phyloP scores from a whole-genome alignment of 2,329 filamentous ascomycete genomes.

The Proliferodiscus dingleyae region DNA sequence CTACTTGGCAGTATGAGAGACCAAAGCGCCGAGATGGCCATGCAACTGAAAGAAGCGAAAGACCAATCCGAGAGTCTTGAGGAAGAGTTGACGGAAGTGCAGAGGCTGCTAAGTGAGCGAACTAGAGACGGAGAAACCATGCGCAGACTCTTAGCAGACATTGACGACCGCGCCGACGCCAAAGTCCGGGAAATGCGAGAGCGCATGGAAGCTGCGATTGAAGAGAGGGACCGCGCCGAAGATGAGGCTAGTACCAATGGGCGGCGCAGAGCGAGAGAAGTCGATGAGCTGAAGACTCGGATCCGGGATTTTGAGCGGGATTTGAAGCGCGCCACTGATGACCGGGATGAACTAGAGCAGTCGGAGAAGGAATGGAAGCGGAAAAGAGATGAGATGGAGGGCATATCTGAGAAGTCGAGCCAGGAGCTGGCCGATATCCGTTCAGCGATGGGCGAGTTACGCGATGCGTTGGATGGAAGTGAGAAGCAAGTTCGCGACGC shows the following conservation, averaged over 20 bases:
- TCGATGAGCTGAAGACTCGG: slow-evolving; percentile 77
- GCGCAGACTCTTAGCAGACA: slow-evolving; percentile 80
- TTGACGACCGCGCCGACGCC: slow-evolving; percentile 74
- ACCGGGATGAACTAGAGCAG: slow-evolving; percentile 72
- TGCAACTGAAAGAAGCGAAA: slow-evolving; percentile 86
- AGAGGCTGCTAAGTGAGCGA: slow-evolving; percentile 79
- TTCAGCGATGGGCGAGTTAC: slow-evolving; percentile 70
- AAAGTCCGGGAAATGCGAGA: slow-evolving; percentile 86
- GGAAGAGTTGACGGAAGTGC: slow-evolving; percentile 86
- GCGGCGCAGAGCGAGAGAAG: slow-evolving; percentile 71
- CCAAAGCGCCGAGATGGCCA: slow-evolving; percentile 79
- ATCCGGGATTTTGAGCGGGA: slow-evolving; percentile 78
- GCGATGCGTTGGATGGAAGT: slow-evolving; percentile 77
- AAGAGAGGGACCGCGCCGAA: slow-evolving; percentile 88
- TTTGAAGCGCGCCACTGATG: slow-evolving; percentile 63
- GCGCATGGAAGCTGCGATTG: slow-evolving; percentile 82
- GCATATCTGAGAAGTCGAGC: slow-evolving; percentile 59
- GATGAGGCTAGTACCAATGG: slow-evolving; percentile 79
- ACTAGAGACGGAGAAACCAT: slow-evolving; percentile 93
- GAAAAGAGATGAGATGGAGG: slow-evolving; percentile 71
- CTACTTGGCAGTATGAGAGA: slow-evolving; percentile 90
- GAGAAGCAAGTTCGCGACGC: slow-evolving; percentile 79
- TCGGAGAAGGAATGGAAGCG: slow-evolving; percentile 70
- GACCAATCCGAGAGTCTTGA: slow-evolving; percentile 80
- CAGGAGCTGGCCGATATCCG: slow-evolving; percentile 74